A percentile compares a stretch with the other conserved stretches of the same genome.
These are phyloP conservation scores for Fomitopsis serialis DNA, from an alignment of 768 basidiomycete genomes.

Conservation along the genomic window DNA sequence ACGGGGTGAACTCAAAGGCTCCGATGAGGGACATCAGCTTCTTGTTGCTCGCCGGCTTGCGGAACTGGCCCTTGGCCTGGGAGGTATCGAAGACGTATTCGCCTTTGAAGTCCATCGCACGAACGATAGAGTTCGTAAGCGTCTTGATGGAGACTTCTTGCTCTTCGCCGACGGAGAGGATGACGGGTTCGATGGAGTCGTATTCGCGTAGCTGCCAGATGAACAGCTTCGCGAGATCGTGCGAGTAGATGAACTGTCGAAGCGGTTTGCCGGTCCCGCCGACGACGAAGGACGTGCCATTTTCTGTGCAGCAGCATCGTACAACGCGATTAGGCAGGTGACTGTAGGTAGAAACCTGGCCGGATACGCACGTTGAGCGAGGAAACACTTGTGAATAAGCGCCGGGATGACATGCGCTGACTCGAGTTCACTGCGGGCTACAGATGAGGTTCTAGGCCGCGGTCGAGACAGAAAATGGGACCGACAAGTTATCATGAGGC, in stretches of 20 bases:
- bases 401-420: slow-evolving; percentile 94
- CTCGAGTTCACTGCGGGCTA: slow-evolving; percentile 63
- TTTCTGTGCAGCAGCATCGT: slow-evolving; percentile 42
- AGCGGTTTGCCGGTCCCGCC: slow-evolving; percentile 87
- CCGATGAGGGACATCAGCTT: slow-evolving; percentile 76
- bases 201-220: slow-evolving; percentile 91
- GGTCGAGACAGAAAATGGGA: background rate
- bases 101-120: slow-evolving; percentile 72
- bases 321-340: background rate
- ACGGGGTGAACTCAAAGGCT: slow-evolving; percentile 87
- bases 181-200: slow-evolving; percentile 88
- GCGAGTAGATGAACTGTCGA: slow-evolving; percentile 97
- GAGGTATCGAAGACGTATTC: slow-evolving; percentile 78
- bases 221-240: slow-evolving; percentile 91
- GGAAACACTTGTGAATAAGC: slow-evolving; percentile 87
- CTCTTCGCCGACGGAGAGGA: slow-evolving; percentile 89
- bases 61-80: slow-evolving; percentile 89
- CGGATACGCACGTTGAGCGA: slow-evolving; percentile 69
- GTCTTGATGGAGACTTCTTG: slow-evolving; percentile 92
- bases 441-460: background rate
- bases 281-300: slow-evolving; percentile 82
- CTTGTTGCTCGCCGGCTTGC: slow-evolving; percentile 92
- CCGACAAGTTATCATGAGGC: slow-evolving; percentile 86
- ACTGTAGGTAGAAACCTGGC: background rate
- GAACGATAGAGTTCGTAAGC: slow-evolving; percentile 88